A percentile compares a stretch with the other conserved stretches of the same genome.
phyloP scores from a whole-genome alignment of 805 yeast genomes.

The Candida endomychidarum region DNA sequence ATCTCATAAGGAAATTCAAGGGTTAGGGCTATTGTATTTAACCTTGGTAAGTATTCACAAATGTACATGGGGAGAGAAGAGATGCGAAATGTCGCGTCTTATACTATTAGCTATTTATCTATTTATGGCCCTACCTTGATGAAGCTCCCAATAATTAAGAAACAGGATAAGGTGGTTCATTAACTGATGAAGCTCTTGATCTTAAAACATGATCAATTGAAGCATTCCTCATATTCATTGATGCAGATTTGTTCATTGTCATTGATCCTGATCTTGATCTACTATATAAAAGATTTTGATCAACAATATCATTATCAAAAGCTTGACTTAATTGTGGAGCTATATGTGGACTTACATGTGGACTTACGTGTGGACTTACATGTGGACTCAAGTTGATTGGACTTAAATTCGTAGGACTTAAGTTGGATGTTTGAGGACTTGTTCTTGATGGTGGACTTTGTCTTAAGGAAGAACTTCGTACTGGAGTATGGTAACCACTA shows the following conservation, averaged over 20 bases:
- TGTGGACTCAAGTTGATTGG: slow-evolving; percentile 8
- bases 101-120: too few species aligned
- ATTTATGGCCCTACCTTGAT: too few species aligned
- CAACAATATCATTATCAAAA: slow-evolving; percentile 1
- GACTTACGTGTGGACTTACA: slow-evolving; percentile 9
- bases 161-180: slow-evolving; percentile 14
- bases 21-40: slow-evolving; percentile 19
- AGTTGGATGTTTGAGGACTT: slow-evolving; percentile 1
- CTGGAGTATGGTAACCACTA: not conserved
- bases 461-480: not conserved
- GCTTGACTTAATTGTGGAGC: slow-evolving; percentile 1
- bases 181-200: slow-evolving; percentile 9
- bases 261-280: slow-evolving; percentile 15
- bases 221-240: slow-evolving; percentile 8
- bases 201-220: slow-evolving; percentile 12
- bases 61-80: slow-evolving; percentile 21
- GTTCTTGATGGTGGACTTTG: not conserved
- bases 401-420: too few species aligned
- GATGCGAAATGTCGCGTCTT: slow-evolving; percentile 6
- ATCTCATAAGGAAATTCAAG: slow-evolving; percentile 4
- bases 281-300: not conserved
- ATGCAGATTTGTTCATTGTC: slow-evolving; percentile 7
- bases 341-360: slow-evolving; percentile 7
- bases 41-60: slow-evolving; percentile 25
- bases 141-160: not conserved